Conservation (phyloP, 345 rosid genomes). For the Salix dunnii region DNA sequence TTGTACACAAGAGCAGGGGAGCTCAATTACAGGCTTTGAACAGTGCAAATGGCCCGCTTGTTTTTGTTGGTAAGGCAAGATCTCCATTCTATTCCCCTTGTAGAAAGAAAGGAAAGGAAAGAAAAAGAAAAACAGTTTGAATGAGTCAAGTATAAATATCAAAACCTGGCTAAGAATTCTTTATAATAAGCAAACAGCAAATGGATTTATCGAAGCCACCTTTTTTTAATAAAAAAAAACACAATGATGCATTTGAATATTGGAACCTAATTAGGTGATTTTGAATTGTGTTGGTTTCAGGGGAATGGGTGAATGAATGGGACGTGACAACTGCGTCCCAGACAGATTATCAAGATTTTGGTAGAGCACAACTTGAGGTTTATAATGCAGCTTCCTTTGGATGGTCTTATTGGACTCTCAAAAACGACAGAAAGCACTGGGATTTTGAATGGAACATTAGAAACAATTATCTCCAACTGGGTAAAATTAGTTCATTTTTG, state of each 20-base stretch:
- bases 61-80: conserved; percentile 47
- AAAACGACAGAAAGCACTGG: conserved; percentile 70
- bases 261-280: too few species aligned
- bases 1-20: conserved; percentile 49
- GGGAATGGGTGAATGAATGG: conserved; percentile 88
- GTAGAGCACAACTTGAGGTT: conserved; percentile 59
- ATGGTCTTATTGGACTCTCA: conserved; percentile 75
- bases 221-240: too few species aligned
- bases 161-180: background rate
- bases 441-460: conserved; percentile 73
- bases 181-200: background rate
- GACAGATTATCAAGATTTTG: conserved; percentile 59
- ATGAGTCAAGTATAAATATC: background rate
- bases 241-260: too few species aligned
- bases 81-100: background rate
- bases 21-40: conserved; percentile 52
- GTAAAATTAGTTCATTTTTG: conserved; percentile 27
- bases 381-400: conserved; percentile 68
- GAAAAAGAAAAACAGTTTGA: background rate
- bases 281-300: conserved; percentile 27
- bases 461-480: conserved; percentile 55
- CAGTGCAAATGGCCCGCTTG: conserved; percentile 48
- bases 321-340: conserved; percentile 46
- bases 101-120: background rate
- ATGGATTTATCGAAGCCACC: background rate